Base-by-base conservation (phyloP, 768 basidiomycete species). In the Lactifluus volemus region DNA sequence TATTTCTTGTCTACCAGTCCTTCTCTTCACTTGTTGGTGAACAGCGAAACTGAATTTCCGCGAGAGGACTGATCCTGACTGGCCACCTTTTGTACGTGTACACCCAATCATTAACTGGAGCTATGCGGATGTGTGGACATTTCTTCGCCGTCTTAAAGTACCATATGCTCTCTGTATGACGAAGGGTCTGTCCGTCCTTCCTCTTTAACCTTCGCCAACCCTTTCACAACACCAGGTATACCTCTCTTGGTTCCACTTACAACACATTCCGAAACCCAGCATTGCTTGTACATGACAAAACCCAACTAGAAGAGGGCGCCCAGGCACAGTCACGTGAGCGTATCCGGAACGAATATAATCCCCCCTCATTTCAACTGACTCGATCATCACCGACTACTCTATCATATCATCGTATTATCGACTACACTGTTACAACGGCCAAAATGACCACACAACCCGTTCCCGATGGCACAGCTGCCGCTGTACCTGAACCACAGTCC, bases 61-160 rank as follows among this genome's bases (percentile, higher is more conserved):
- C 57, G 86, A 85, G 64, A 87, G 83, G 71, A 97, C 94, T 5
- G 97, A 99, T 72, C 75, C 82, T 0, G 87, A 80, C 57, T 99
- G 97, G 97, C 96, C 97, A 7, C 67, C 70, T 5, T 93, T 93
- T 67, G 86, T 92, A 70, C 84, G 97, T 19, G 82, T 98, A 19
- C 95, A 98, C 70, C 97, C 97, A 0, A 88, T 99, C 67, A 89
- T 99, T 59, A 86, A 98, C 70, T 99, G 97, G 97, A 79, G 84
- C 1, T 99, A 99, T 73, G 70, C 74, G 10, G 84, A 95, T 64
- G 84, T 99, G 5, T 99, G 97, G 97, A 75, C 76, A 2, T 99
- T 95, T 75, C 76, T 99, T 48, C 79, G 84, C 17, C 74, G 75
- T 53, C 73, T 94, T 19, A 71, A 84, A 3, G 83, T 99, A 5